phyloP scores from a whole-genome alignment of 2,329 filamentous ascomycete species.

The Escovopsis sp. region DNA sequence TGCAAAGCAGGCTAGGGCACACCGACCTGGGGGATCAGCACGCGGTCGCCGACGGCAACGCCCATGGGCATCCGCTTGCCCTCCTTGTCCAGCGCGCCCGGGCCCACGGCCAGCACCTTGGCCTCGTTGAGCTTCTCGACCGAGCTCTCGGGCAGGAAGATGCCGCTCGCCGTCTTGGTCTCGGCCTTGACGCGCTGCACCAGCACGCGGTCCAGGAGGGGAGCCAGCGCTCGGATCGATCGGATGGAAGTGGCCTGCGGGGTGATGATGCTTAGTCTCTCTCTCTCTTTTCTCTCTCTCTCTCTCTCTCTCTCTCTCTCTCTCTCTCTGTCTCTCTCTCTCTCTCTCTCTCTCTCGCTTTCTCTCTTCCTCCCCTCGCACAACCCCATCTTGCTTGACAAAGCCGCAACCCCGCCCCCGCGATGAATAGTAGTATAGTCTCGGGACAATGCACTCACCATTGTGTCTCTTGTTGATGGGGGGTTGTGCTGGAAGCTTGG shows the following conservation, averaged over 20 bases:
- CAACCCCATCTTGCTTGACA: too few relatives aligned
- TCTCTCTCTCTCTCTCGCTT: background rate
- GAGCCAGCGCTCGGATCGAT: conserved; percentile 86
- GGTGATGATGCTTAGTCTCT: background rate
- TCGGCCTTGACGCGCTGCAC: conserved; percentile 97
- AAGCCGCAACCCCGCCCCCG: too few relatives aligned
- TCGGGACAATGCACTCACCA: too few relatives aligned
- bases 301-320: background rate
- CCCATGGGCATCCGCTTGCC: conserved; percentile 79
- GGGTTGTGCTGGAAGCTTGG: too few relatives aligned
- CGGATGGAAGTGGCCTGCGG: conserved; percentile 60
- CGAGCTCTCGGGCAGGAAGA: conserved; percentile 92
- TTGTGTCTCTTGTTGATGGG: too few relatives aligned
- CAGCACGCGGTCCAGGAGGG: conserved; percentile 94
- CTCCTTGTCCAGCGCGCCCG: conserved; percentile 73
- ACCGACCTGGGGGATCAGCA: conserved; percentile 85
- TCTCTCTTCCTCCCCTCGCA: too few relatives aligned
- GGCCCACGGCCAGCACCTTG: conserved; percentile 88
- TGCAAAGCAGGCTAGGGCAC: too few relatives aligned
- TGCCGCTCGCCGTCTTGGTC: conserved; percentile 87
- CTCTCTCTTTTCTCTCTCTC: background rate
- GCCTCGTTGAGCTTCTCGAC: conserved; percentile 99
- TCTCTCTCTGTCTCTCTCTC: conserved; percentile 1
- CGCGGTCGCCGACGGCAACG: conserved; percentile 73
- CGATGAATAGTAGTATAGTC: too few relatives aligned